These are phyloP conservation scores for Pyrenula aspistea DNA, from an alignment of 495 filamentous ascomycete genomes.

Conservation along the genomic window DNA sequence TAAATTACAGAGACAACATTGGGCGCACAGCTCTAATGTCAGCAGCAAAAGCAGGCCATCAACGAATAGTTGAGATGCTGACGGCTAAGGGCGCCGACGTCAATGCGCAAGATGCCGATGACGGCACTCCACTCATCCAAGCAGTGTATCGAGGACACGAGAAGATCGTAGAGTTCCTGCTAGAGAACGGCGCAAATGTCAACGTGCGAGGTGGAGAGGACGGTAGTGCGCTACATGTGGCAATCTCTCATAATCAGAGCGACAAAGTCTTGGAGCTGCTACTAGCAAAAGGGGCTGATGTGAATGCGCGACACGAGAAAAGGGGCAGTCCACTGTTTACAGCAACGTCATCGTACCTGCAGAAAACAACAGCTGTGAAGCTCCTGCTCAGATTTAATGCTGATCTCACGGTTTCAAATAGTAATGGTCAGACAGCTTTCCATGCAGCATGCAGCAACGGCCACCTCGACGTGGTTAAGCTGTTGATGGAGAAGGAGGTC, in stretches of 20 bases:
- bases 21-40: conserved; percentile 4
- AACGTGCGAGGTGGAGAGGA: conserved; percentile 21
- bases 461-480: neutral
- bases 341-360: conserved; percentile 13
- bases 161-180: conserved; percentile 21
- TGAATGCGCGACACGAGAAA: conserved; percentile 16
- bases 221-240: conserved; percentile 26
- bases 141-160: conserved; percentile 23
- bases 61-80: conserved; percentile 18
- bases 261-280: conserved; percentile 24
- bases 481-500: conserved; percentile 4
- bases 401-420: conserved; percentile 14
- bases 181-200: conserved; percentile 28
- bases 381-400: conserved; percentile 12
- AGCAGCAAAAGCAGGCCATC: too few relatives aligned
- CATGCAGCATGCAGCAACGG: conserved; percentile 16
- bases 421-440: conserved; percentile 20
- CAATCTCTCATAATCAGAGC: conserved; percentile 22
- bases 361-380: conserved; percentile 17
- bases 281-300: conserved; percentile 20
- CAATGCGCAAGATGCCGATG: conserved; percentile 14
- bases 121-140: conserved; percentile 23
- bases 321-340: conserved; percentile 20
- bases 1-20: neutral
- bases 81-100: conserved; percentile 15